These are phyloP conservation scores for Pharnaceum exiguum DNA, from an alignment of 148 eudicot genomes.

Conservation along the genomic window DNA sequence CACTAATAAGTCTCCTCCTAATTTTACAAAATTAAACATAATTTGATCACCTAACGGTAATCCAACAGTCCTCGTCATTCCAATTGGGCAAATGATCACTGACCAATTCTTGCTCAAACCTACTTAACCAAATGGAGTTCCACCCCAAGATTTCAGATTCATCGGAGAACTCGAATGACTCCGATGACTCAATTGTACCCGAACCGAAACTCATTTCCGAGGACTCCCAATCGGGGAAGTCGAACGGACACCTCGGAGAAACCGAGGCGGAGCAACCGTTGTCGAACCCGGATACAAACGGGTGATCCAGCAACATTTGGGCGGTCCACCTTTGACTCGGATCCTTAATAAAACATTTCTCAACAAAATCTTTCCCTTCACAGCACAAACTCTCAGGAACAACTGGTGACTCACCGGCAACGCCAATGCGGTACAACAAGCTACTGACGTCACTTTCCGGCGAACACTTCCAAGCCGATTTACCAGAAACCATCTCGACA, in stretches of 20 bases:
- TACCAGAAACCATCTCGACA: constrained; percentile 54
- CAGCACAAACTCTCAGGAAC: constrained; percentile 46
- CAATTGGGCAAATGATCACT: constrained; percentile 20
- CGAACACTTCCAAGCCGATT: constrained; percentile 32
- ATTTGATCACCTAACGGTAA: constrained; percentile 31
- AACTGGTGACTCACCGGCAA: constrained; percentile 53
- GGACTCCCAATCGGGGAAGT: constrained; percentile 51
- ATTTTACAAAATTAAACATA: constrained; percentile 1
- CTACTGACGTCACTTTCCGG: constrained; percentile 40
- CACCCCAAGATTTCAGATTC: background rate
- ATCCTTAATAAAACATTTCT: constrained; percentile 53
- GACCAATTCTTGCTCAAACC: constrained; percentile 12
- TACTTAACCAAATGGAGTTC: constrained; percentile 1
- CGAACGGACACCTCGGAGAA: constrained; percentile 75
- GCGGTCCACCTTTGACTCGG: constrained; percentile 74
- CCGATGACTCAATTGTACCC: constrained; percentile 10
- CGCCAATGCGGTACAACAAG: constrained; percentile 53
- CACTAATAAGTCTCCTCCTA: background rate
- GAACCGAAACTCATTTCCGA: constrained; percentile 12
- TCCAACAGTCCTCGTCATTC: constrained; percentile 31
- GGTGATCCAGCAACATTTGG: constrained; percentile 66
- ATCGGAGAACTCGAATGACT: constrained; percentile 5
- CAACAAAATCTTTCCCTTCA: constrained; percentile 63
- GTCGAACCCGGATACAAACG: constrained; percentile 38
- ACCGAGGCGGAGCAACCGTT: constrained; percentile 11